phyloP scores from a whole-genome alignment of 2,329 filamentous ascomycete genomes.

The Pseudocercospora macadamiae region DNA sequence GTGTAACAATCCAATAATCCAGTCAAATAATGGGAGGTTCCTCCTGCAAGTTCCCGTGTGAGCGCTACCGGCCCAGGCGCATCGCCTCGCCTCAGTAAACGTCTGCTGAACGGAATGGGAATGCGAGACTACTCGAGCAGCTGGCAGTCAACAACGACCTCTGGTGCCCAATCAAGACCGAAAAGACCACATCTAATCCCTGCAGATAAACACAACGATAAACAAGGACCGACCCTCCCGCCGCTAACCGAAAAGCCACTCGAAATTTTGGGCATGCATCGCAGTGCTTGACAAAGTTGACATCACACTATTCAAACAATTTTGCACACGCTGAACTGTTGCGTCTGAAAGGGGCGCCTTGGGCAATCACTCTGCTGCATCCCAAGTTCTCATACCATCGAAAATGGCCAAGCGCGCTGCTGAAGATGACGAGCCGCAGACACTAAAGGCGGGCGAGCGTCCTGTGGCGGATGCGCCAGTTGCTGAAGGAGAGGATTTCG shows the following conservation, averaged over 20 bases:
- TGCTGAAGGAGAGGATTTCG: slow-evolving; percentile 71
- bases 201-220: too few species aligned
- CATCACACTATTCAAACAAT: too few species aligned
- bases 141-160: too few species aligned
- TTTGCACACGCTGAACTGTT: slow-evolving; percentile 27
- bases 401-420: slow-evolving; percentile 65
- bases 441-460: slow-evolving; percentile 65
- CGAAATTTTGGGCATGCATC: slow-evolving; percentile 1
- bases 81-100: neutral
- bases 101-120: too few species aligned
- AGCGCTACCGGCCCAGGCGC: neutral
- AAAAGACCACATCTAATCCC: too few species aligned
- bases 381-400: slow-evolving; percentile 27
- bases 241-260: neutral
- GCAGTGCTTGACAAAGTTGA: too few species aligned
- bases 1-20: slow-evolving; percentile 7
- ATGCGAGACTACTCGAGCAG: too few species aligned
- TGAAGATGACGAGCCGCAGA: slow-evolving; percentile 53
- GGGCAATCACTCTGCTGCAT: slow-evolving; percentile 32
- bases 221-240: too few species aligned
- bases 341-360: slow-evolving; percentile 30
- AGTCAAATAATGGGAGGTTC: too few species aligned
- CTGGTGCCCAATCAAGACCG: too few species aligned
- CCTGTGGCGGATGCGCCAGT: slow-evolving; percentile 55
- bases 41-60: neutral